phyloP scores from a whole-genome alignment of 2,329 filamentous ascomycete genomes.

The Scedosporium minutisporum region DNA sequence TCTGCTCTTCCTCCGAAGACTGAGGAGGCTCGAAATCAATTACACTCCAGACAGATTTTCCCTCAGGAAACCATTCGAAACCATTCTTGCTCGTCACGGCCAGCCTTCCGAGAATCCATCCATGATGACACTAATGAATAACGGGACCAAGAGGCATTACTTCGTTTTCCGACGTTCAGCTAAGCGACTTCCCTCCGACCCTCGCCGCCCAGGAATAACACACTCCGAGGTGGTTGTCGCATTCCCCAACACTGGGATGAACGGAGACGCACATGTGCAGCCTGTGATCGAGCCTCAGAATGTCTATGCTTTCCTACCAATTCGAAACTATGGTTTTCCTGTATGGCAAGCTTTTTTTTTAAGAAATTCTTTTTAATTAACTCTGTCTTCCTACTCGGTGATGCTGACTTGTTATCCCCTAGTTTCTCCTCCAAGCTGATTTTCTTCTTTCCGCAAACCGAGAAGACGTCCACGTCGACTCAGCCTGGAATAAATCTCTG shows the following conservation, averaged over 20 bases:
- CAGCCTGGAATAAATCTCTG: slow-evolving; percentile 14
- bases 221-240: slow-evolving; percentile 13
- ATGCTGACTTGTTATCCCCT: not conserved
- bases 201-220: slow-evolving; percentile 7
- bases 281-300: slow-evolving; percentile 9
- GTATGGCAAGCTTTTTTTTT: slow-evolving; percentile 4
- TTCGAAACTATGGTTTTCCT: slow-evolving; percentile 16
- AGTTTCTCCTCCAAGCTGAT: slow-evolving; percentile 18
- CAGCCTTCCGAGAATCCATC: not conserved
- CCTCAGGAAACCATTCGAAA: not conserved
- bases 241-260: slow-evolving; percentile 9
- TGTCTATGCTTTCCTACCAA: slow-evolving; percentile 17
- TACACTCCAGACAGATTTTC: slow-evolving; percentile 1
- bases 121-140: slow-evolving; percentile 4
- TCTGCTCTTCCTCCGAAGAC: slow-evolving; percentile 21
- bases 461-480: slow-evolving; percentile 13
- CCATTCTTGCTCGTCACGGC: not conserved
- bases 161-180: slow-evolving; percentile 9
- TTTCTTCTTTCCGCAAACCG: slow-evolving; percentile 16
- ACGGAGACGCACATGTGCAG: not conserved
- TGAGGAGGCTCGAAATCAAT: slow-evolving; percentile 15
- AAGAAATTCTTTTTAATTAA: not conserved
- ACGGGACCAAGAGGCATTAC: slow-evolving; percentile 7
- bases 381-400: not conserved
- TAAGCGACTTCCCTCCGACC: slow-evolving; percentile 6